phyloP scores from a whole-genome alignment of 2,329 filamentous ascomycete genomes.

The Fusarium tricinctum region DNA sequence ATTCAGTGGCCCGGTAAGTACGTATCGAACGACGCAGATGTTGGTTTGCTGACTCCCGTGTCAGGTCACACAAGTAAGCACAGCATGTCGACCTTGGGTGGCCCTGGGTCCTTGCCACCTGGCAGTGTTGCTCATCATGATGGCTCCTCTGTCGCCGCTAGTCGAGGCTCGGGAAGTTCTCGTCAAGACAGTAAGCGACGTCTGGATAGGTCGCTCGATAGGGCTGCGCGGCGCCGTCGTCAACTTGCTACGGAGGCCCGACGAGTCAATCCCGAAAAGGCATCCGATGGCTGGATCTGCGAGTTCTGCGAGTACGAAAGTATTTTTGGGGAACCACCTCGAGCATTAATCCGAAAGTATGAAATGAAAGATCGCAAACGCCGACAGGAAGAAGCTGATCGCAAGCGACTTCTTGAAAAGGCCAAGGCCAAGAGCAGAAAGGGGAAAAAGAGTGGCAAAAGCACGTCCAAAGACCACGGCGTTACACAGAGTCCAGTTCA shows the following conservation, averaged over 20 bases:
- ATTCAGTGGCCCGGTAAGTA: slow-evolving; percentile 78
- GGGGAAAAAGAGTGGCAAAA: slow-evolving; percentile 82
- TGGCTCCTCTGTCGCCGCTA: slow-evolving; percentile 54
- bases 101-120: slow-evolving; percentile 19
- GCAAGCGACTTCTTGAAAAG: slow-evolving; percentile 87
- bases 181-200: slow-evolving; percentile 74
- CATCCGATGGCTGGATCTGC: slow-evolving; percentile 91
- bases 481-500: slow-evolving; percentile 44
- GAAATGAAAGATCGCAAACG: slow-evolving; percentile 93
- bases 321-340: slow-evolving; percentile 90
- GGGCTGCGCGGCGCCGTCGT: slow-evolving; percentile 82
- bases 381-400: slow-evolving; percentile 87
- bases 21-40: background rate
- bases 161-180: slow-evolving; percentile 47
- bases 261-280: slow-evolving; percentile 76
- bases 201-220: slow-evolving; percentile 77
- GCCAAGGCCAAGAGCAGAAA: slow-evolving; percentile 94
- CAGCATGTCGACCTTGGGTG: slow-evolving; percentile 40
- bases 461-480: slow-evolving; percentile 47
- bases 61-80: slow-evolving; percentile 48
- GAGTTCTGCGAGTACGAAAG: slow-evolving; percentile 98
- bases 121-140: slow-evolving; percentile 50
- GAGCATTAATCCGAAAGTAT: slow-evolving; percentile 88
- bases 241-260: slow-evolving; percentile 83
- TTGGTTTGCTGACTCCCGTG: slow-evolving; percentile 14